Evolutionary conservation across 345 rosid species (phyloP).

Genomic region (Pelargonium nanum): DNA sequence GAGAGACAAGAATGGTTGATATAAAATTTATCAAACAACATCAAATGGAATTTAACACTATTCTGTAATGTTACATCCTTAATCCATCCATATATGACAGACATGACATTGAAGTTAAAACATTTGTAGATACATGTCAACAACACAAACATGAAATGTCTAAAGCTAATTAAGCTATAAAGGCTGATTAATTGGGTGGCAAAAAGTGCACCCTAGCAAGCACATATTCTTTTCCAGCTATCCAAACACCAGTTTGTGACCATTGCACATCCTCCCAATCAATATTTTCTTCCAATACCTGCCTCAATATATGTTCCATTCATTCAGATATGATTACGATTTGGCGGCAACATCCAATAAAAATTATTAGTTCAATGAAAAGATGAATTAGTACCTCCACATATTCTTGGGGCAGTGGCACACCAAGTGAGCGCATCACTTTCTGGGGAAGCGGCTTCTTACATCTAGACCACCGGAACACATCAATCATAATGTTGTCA

Average conservation of each 20-base stretch:
- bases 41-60: too few species aligned
- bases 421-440: slow-evolving; percentile 73
- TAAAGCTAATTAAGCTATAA: neutral
- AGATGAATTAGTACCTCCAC: slow-evolving; percentile 52
- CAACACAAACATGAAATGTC: too few species aligned
- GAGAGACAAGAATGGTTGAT: too few species aligned
- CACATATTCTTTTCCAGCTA: slow-evolving; percentile 77
- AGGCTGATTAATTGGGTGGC: slow-evolving; percentile 35
- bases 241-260: slow-evolving; percentile 98
- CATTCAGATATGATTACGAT: neutral
- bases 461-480: slow-evolving; percentile 90
- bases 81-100: too few species aligned
- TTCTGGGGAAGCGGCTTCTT: slow-evolving; percentile 88
- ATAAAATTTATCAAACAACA: too few species aligned
- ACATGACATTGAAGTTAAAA: too few species aligned
- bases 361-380: neutral
- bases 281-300: slow-evolving; percentile 81
- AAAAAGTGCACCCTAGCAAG: slow-evolving; percentile 91
- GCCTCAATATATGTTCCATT: slow-evolving; percentile 2
- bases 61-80: too few species aligned
- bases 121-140: neutral
- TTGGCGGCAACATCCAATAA: slow-evolving; percentile 1
- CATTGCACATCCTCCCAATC: slow-evolving; percentile 99
- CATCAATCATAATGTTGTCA: slow-evolving; percentile 55
- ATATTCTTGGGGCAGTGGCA: slow-evolving; percentile 78